Conservation (phyloP, 2,329 filamentous ascomycete species). For the Tolypocladium pustulatum region DNA sequence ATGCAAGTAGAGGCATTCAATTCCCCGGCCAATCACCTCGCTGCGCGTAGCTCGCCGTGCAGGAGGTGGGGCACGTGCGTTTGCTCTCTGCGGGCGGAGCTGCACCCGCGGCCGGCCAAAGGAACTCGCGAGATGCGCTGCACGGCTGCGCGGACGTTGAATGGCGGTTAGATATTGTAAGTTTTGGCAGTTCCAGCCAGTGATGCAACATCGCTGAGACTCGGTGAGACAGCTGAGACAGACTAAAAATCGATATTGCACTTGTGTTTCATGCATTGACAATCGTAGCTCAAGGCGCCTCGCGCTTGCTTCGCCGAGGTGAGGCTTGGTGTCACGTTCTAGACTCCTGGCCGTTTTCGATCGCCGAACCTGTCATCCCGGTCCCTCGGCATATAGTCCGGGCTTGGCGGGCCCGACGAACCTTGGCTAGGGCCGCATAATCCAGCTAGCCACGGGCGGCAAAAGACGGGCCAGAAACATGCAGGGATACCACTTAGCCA, state of each 20-base stretch:
- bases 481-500: no score
- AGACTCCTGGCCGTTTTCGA: neutral
- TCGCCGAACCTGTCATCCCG: neutral
- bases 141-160: neutral
- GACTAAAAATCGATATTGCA: no score
- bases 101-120: neutral
- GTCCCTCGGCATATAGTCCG: neutral
- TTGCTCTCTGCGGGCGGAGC: neutral
- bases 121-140: neutral
- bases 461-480: neutral
- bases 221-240: neutral
- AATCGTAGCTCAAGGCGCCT: neutral
- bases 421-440: neutral
- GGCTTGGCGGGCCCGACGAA: neutral
- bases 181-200: neutral
- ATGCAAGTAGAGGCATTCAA: neutral
- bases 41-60: neutral
- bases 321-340: neutral
- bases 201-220: neutral
- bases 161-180: neutral
- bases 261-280: neutral
- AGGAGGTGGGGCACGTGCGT: neutral
- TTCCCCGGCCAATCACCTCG: neutral
- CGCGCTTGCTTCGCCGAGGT: no score
- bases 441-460: neutral